These are phyloP conservation scores for Exobasidium rhododendri DNA, from an alignment of 1,284 basidiomycete genomes.

Conservation along the genomic window DNA sequence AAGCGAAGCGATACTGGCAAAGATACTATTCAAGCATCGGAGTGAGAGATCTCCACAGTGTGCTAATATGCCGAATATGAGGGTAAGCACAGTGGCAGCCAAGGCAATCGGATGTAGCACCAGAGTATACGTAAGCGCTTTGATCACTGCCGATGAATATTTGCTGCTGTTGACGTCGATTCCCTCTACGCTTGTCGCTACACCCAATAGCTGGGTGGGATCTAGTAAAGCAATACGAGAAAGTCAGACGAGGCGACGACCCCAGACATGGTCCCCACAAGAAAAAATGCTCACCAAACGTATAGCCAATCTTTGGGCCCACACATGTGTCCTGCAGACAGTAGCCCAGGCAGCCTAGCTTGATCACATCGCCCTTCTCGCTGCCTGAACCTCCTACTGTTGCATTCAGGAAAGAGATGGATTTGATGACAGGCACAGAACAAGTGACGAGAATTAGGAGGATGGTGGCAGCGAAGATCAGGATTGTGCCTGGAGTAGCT, in stretches of 20 bases:
- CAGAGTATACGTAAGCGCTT: slow-evolving; percentile 47
- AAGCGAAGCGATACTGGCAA: slow-evolving; percentile 35
- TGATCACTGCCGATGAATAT: slow-evolving; percentile 37
- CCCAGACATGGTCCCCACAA: not conserved
- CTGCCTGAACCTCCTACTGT: slow-evolving; percentile 30
- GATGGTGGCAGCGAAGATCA: slow-evolving; percentile 37
- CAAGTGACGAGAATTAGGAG: slow-evolving; percentile 43
- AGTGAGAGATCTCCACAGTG: slow-evolving; percentile 34
- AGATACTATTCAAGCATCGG: slow-evolving; percentile 35
- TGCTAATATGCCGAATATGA: slow-evolving; percentile 38
- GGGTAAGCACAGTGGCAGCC: slow-evolving; percentile 29
- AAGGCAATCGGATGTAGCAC: slow-evolving; percentile 38
- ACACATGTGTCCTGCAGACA: slow-evolving; percentile 3
- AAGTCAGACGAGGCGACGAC: not conserved
- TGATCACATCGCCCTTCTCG: slow-evolving; percentile 24
- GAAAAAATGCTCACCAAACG: not conserved
- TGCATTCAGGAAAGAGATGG: slow-evolving; percentile 41
- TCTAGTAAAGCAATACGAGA: slow-evolving; percentile 15
- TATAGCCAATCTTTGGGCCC: slow-evolving; percentile 9
- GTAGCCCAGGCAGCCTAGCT: slow-evolving; percentile 25
- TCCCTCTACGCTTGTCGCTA: slow-evolving; percentile 3
- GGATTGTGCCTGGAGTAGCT: slow-evolving; percentile 39
- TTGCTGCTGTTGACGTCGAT: slow-evolving; percentile 23
- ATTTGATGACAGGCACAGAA: slow-evolving; percentile 43
- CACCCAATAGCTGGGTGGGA: slow-evolving; percentile 33